Evolutionary conservation across 306 rosid species (phyloP).

Genomic region (Citrullus mucosospermus): DNA sequence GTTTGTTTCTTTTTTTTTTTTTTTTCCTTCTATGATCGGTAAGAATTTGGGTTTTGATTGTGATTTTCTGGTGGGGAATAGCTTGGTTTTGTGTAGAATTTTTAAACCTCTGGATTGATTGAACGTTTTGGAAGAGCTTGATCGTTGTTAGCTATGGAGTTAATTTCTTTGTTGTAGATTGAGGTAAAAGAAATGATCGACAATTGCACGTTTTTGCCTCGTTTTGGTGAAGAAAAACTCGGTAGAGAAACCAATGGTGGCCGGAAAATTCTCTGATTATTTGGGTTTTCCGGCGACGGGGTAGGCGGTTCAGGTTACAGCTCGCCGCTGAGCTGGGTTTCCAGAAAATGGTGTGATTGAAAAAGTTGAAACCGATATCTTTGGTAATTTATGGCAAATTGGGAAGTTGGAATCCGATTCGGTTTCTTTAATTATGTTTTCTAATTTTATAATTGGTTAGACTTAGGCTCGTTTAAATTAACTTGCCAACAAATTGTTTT

Average conservation of each 20-base stretch:
- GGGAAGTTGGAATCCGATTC: neutral
- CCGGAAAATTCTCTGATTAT: neutral
- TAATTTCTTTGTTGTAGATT: neutral
- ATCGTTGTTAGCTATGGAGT: neutral
- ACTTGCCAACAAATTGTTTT: too few relatives aligned
- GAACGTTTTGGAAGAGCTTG: neutral
- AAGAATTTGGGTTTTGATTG: neutral
- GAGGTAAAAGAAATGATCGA: neutral
- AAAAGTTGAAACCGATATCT: neutral
- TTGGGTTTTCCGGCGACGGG: neutral
- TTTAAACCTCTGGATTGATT: neutral
- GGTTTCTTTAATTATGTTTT: neutral
- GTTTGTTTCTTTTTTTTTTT: neutral
- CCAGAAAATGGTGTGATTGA: neutral
- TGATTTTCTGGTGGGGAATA: neutral
- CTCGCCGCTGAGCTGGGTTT: neutral
- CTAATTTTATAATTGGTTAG: neutral
- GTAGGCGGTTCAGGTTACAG: neutral
- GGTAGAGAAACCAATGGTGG: too few relatives aligned
- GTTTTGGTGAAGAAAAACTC: neutral
- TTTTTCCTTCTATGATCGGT: neutral
- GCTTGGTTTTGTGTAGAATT: neutral
- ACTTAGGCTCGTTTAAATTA: neutral
- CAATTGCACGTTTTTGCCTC: neutral
- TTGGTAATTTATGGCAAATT: neutral